Base-by-base conservation (phyloP, 208 protist genomes). In the Crithidia fasciculata region DNA sequence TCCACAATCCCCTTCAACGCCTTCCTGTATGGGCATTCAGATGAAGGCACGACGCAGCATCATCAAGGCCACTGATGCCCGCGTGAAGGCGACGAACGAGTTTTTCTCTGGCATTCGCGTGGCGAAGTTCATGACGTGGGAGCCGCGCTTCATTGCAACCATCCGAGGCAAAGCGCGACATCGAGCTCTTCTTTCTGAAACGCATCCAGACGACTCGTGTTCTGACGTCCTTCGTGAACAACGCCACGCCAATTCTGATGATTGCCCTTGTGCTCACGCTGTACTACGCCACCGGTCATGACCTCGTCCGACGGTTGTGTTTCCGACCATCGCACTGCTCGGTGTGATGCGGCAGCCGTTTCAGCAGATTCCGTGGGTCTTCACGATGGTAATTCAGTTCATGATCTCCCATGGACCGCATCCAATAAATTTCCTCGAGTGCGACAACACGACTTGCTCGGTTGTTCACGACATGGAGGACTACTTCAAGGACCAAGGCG, bases 121-220 rank as follows among this genome's bases (percentile, higher is more conserved):
- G 8, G 86, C 97, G 47, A 98, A 98, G 76, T 85, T 97, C 2
- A 97, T 93, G 81, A 85, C 81, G 4, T 98, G 94, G 92, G 95
- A 98, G 71, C 66, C 82, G 28, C 49, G 43, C 44, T 93, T 98
- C 40, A 6, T 86, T 2, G 36, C 62, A 2, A 10, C 41, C 10
- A 82, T 97, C n/a, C 55, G 59, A 88, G 43, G 55, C 73, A 16
- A 69, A 80, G 5, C 75, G 93, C 19, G 39, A 52, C 8, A 55
- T 70, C n/a, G 88, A 96, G 80, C 43, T 97, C 13, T 37, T 15
- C n/a, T 78, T 65, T n/a, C 76, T 88, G 41, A 55, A 70, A 6
- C 53, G 78, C n/a, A 64, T 85, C 8, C 84, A 87, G 55, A 63
- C 75, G 40, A 72, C 62, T 41, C 55, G 74, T 8, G 68, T 93